Percentiles rank a stretch among this genome's conserved stretches.
phyloP scores from a whole-genome alignment of 495 filamentous ascomycete genomes.

The Cercophora newfieldiana region DNA sequence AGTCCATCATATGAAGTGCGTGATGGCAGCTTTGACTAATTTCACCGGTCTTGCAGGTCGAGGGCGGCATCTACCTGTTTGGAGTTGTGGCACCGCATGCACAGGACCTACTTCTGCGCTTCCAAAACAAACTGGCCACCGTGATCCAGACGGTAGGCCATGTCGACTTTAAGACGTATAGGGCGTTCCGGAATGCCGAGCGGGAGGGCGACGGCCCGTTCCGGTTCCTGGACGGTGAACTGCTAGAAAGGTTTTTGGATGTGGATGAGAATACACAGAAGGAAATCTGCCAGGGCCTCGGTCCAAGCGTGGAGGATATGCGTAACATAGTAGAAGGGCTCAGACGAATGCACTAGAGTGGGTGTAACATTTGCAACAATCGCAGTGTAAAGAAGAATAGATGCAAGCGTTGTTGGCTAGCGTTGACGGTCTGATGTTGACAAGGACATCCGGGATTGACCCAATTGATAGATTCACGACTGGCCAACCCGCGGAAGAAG shows the following conservation, averaged over 20 bases:
- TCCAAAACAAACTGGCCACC: constrained; percentile 69
- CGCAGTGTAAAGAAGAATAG: not conserved
- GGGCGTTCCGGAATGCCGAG: constrained; percentile 72
- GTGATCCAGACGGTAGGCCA: constrained; percentile 65
- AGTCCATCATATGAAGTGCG: not conserved
- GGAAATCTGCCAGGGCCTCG: constrained; percentile 62
- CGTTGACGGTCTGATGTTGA: not conserved
- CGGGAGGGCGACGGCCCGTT: constrained; percentile 73
- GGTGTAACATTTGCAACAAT: not conserved
- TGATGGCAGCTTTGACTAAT: constrained; percentile 28
- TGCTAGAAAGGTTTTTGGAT: constrained; percentile 83
- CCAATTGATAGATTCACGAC: constrained; percentile 3
- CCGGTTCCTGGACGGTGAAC: constrained; percentile 89
- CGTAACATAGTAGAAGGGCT: constrained; percentile 71
- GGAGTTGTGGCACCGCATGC: constrained; percentile 67
- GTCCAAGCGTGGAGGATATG: constrained; percentile 69
- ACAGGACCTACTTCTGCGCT: constrained; percentile 77
- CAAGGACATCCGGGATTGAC: not conserved
- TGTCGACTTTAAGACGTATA: constrained; percentile 73
- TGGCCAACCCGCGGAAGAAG: constrained; percentile 25
- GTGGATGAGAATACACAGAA: constrained; percentile 62
- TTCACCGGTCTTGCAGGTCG: constrained; percentile 58
- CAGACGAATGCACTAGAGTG: constrained; percentile 63
- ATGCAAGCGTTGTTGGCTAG: not conserved
- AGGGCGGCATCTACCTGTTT: constrained; percentile 90